Base-by-base conservation (phyloP, 2,329 filamentous ascomycete species). In the Pyricularia sp. region DNA sequence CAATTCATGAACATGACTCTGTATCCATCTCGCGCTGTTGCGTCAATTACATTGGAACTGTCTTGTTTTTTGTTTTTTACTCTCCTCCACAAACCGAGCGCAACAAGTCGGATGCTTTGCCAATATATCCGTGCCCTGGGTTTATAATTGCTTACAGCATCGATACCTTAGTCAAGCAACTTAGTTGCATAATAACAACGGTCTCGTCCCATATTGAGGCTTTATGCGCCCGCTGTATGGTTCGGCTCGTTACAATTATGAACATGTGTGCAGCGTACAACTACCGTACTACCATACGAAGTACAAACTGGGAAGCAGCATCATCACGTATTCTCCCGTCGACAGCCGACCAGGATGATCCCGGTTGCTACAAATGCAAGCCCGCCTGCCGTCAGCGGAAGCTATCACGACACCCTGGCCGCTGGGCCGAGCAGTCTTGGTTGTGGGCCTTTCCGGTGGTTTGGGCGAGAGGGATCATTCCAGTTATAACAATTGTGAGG, bases 371-470 rank as follows among this genome's bases (percentile, higher is more conserved):
- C n/a, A 61, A 26, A 26, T 12, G 58, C 58, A 61, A 14, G 25
- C 42, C 17, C 42, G 58, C 58, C 12, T 26, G 58, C 58, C 25
- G 58, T 61, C 58, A 61, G 25, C 25, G 58, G 25, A 26, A 61
- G 58, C 58, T 26, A 61, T 61, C 58, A 61, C 58, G 58, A 61
- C 58, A 61, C 58, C 58, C 58, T 26, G 58, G 23, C 58, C 58
- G 14, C n/a, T 61, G 58, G 58, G 58, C 23, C 58, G 58, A 61
- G 2, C 58, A 25, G n/a, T 61, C 58, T 61, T 61, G 58, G 58
- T 61, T 25, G 58, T 61, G 58, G 58, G 58, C 58, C 58, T 61
- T 61, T 61, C 58, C 58, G 58, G 58, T 61, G 58, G 58, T 61
- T 61, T 61, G 58, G 58, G 58, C 58, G 58, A 61, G 58, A 4